Conservation (phyloP, 2,329 filamentous ascomycete species). For the Aspergillus terreus region DNA sequence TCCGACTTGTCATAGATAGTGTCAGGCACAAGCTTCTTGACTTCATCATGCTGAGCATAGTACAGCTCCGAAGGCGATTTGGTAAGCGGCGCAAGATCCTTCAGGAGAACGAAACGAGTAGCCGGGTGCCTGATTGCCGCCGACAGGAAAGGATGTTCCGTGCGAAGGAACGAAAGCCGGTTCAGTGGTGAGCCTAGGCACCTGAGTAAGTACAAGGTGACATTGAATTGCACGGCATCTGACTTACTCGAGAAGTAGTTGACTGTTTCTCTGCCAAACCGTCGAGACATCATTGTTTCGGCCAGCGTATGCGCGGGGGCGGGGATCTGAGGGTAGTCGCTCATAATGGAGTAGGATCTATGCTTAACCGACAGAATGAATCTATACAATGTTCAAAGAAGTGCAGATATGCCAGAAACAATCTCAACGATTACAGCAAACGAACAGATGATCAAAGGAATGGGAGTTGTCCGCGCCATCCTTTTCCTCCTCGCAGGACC, state of each 20-base stretch:
- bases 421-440: too few relatives aligned
- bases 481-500: neutral
- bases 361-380: neutral
- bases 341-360: slow-evolving; percentile 21
- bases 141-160: slow-evolving; percentile 46
- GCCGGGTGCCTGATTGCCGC: slow-evolving; percentile 46
- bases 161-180: slow-evolving; percentile 48
- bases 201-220: neutral
- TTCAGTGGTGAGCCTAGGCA: slow-evolving; percentile 46
- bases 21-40: slow-evolving; percentile 65
- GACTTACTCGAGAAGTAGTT: slow-evolving; percentile 50
- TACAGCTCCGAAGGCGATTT: slow-evolving; percentile 60
- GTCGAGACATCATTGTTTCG: slow-evolving; percentile 53
- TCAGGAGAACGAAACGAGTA: slow-evolving; percentile 69
- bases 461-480: neutral
- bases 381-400: neutral
- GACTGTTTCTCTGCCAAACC: slow-evolving; percentile 48
- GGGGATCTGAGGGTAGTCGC: slow-evolving; percentile 43
- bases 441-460: neutral
- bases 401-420: neutral
- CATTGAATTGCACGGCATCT: neutral
- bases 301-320: slow-evolving; percentile 56
- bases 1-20: slow-evolving; percentile 70
- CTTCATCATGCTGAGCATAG: slow-evolving; percentile 65
- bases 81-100: slow-evolving; percentile 71